Percentiles rank a stretch among this genome's conserved stretches.
Evolutionary conservation across 2,329 filamentous ascomycete species (phyloP).

Genomic region (Penicillium freii): DNA sequence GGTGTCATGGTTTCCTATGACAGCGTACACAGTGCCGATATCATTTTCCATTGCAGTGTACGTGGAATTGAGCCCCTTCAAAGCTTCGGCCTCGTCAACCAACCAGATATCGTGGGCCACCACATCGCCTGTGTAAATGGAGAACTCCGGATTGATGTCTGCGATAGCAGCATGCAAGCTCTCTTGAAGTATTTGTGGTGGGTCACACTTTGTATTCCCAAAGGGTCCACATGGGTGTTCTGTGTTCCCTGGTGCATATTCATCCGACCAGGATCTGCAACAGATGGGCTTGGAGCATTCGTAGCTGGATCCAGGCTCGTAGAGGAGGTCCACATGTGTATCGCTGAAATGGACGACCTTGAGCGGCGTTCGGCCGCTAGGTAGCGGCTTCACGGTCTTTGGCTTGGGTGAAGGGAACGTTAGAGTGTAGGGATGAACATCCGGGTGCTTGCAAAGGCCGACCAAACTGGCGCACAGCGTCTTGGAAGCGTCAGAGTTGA

Average conservation of each 20-base stretch:
- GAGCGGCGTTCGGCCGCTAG: slow-evolving; percentile 50
- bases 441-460: slow-evolving; percentile 54
- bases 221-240: slow-evolving; percentile 52
- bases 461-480: slow-evolving; percentile 55
- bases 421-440: slow-evolving; percentile 45
- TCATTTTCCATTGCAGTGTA: slow-evolving; percentile 48
- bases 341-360: slow-evolving; percentile 61
- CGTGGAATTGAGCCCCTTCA: slow-evolving; percentile 44
- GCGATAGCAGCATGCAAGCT: slow-evolving; percentile 51
- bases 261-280: slow-evolving; percentile 53
- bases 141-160: slow-evolving; percentile 50
- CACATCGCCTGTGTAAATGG: slow-evolving; percentile 61
- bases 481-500: slow-evolving; percentile 52
- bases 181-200: slow-evolving; percentile 51
- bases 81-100: slow-evolving; percentile 34
- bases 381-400: slow-evolving; percentile 39
- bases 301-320: slow-evolving; percentile 53
- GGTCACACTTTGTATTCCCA: slow-evolving; percentile 56
- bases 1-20: slow-evolving; percentile 58
- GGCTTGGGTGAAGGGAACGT: slow-evolving; percentile 47
- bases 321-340: slow-evolving; percentile 58
- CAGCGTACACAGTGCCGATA: slow-evolving; percentile 51
- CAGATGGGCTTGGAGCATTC: slow-evolving; percentile 61
- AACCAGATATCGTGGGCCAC: slow-evolving; percentile 51
- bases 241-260: slow-evolving; percentile 51